phyloP scores from a whole-genome alignment of 2,329 filamentous ascomycete species.

The Epichloe brachyelytri region DNA sequence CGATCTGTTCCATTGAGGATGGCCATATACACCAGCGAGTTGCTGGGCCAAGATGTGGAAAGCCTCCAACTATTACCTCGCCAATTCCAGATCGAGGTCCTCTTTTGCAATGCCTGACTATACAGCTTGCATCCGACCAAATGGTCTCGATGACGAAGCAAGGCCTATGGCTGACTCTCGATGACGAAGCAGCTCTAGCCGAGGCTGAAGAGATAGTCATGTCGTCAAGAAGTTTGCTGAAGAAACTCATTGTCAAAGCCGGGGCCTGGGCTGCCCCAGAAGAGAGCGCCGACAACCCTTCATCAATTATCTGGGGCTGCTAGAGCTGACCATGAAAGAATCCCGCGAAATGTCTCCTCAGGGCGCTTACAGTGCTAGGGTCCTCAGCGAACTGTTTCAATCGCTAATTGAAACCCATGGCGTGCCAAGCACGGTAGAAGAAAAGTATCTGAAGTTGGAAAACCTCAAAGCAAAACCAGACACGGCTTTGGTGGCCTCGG shows the following conservation, averaged over 20 bases:
- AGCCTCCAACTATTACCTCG: conserved; percentile 24
- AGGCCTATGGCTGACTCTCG: conserved; percentile 33
- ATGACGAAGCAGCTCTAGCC: conserved; percentile 19
- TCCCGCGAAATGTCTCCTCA: conserved; percentile 28
- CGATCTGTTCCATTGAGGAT: conserved; percentile 64
- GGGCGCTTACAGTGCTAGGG: conserved; percentile 40
- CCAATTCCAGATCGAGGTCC: conserved; percentile 32
- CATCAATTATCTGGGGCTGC: conserved; percentile 26
- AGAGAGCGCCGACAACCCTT: conserved; percentile 17
- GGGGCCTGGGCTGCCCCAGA: conserved; percentile 25
- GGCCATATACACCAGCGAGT: conserved; percentile 51
- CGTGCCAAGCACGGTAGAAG: conserved; percentile 30
- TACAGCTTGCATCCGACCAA: conserved; percentile 41
- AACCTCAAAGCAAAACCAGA: conserved; percentile 33
- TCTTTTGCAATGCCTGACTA: conserved; percentile 39
- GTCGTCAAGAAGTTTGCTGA: conserved; percentile 25
- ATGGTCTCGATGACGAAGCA: conserved; percentile 30
- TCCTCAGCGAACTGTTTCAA: conserved; percentile 36
- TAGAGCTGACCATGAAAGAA: conserved; percentile 31
- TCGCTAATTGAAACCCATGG: conserved; percentile 34
- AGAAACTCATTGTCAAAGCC: conserved; percentile 18
- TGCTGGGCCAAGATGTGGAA: conserved; percentile 35
- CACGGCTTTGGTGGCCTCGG: conserved; percentile 35
- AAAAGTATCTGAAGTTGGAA: conserved; percentile 31
- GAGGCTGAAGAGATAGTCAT: conserved; percentile 32